A percentile compares a stretch with the other conserved stretches of the same genome.
phyloP scores from a whole-genome alignment of 306 rosid species.

The Vigna reflexopilosa region DNA sequence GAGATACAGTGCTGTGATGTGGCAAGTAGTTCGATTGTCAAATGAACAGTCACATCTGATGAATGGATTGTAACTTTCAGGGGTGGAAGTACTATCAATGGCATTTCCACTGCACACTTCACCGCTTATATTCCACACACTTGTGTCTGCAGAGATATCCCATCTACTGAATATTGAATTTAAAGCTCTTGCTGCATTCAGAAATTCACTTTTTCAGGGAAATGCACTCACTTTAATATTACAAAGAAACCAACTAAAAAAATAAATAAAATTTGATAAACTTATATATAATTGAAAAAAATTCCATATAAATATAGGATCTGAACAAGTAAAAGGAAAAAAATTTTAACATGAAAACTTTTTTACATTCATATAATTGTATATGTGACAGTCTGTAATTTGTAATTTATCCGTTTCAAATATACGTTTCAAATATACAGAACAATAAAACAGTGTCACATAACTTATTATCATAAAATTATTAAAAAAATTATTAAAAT shows the following conservation, averaged over 20 bases:
- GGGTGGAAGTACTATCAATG: conserved; percentile 28
- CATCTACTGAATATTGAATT: conserved; percentile 71
- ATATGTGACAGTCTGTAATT: no score
- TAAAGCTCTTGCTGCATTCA: conserved; percentile 59
- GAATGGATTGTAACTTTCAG: conserved; percentile 50
- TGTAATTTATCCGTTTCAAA: no score
- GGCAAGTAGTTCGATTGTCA: conserved; percentile 56
- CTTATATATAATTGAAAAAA: no score
- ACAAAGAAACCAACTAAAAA: not conserved
- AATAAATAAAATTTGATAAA: no score
- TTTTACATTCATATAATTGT: no score
- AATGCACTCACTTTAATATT: not conserved
- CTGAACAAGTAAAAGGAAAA: no score
- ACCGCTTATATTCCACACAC: conserved; percentile 71
- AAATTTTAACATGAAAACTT: no score
- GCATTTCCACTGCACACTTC: conserved; percentile 79
- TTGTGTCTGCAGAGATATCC: conserved; percentile 42
- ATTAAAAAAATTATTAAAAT: no score
- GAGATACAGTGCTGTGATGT: conserved; percentile 63
- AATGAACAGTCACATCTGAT: conserved; percentile 71
- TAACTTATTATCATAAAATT: no score
- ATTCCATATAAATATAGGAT: no score
- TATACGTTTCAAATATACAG: no score
- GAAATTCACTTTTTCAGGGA: not conserved
- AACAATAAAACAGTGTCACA: no score